Evolutionary conservation across 1,284 basidiomycete species (phyloP), one percentile per base, ranked within the genome.

Genomic region (Tremellales sp.): DNA sequence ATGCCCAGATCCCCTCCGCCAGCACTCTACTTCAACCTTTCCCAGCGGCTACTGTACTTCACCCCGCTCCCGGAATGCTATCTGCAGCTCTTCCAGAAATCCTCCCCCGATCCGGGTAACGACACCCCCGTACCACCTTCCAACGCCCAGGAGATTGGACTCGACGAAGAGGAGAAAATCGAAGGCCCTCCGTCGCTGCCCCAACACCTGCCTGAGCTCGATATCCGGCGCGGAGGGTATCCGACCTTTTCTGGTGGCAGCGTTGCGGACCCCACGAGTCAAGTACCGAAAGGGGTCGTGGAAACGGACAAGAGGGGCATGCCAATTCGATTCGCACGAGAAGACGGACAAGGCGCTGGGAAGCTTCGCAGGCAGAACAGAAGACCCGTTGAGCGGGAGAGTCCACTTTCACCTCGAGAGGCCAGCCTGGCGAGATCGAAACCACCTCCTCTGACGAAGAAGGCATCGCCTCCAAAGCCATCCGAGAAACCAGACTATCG

Each of bases 201-300:
- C 7, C 47, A 19, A 26, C 24, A 38, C 48, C 19, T 26, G n/a
- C 40, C 49, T 1, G 41, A 54, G 16, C 49, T 48, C 28, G 59
- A 65, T 35, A 53, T 65, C 2, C 38, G 43, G 7, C 40, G 54
- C 45, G 63, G 63, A 14, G 63, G 61, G 12, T 65, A 65, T 45
- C 63, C 63, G 4, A 65, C 63, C n/a, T 65, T 65, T 33, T 54
- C 59, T 7, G 46, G 53, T 16, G 46, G 53, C 4, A 52, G 54
- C 5, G 27, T 61, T 18, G 49, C 46, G 4, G 49, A 57, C 28
- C 55, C 57, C 6, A 49, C 48, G 7, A 36, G 52, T 29, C 52
- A 64, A 27, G 58, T 65, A 2, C 62, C 62, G 3, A 48, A 51
- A 12, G 58, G 60, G 4, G 47, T 45, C 5, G 14, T 64, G 10